Percentiles rank a stretch among this genome's conserved stretches.
Evolutionary conservation across 2,329 filamentous ascomycete genomes (phyloP).

Genomic region (Exserohilum rostratum): DNA sequence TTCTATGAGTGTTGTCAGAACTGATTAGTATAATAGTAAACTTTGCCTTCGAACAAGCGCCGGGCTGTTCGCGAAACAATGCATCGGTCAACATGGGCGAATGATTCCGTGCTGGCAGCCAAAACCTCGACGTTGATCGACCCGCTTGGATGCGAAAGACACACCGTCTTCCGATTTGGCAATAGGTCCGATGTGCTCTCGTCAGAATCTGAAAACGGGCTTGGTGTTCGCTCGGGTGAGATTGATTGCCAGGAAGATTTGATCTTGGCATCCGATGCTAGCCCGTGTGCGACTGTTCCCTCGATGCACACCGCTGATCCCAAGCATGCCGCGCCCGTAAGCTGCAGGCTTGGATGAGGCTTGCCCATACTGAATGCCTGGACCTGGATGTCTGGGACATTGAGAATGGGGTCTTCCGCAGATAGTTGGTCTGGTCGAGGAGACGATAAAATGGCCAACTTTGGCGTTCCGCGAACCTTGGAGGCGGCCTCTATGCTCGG

Average conservation of each 20-base stretch:
- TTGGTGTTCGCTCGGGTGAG: constrained; percentile 18
- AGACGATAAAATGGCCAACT: constrained; percentile 62
- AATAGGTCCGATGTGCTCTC: constrained; percentile 4
- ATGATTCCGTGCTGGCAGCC: constrained; percentile 19
- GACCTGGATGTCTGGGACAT: constrained; percentile 23
- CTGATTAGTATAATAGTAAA: constrained; percentile 6
- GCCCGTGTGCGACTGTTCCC: constrained; percentile 32
- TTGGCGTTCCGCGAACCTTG: constrained; percentile 62
- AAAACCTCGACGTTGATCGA: constrained; percentile 35
- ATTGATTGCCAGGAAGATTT: constrained; percentile 4
- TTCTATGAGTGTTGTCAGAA: too few relatives aligned
- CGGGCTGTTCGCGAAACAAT: constrained; percentile 42
- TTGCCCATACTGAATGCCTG: constrained; percentile 42
- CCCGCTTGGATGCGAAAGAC: constrained; percentile 33
- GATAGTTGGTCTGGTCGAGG: background rate
- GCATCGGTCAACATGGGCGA: constrained; percentile 31
- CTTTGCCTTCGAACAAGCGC: constrained; percentile 37
- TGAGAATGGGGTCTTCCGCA: background rate
- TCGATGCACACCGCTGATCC: constrained; percentile 37
- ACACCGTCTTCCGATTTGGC: constrained; percentile 8
- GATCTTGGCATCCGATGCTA: constrained; percentile 5
- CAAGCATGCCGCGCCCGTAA: constrained; percentile 43
- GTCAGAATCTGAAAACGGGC: constrained; percentile 12
- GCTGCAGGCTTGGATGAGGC: constrained; percentile 40
- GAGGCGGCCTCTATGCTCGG: constrained; percentile 42